Percentiles rank a stretch among this genome's conserved stretches.
phyloP scores from a whole-genome alignment of 2,329 filamentous ascomycete genomes.

The Trichoderma sp. region DNA sequence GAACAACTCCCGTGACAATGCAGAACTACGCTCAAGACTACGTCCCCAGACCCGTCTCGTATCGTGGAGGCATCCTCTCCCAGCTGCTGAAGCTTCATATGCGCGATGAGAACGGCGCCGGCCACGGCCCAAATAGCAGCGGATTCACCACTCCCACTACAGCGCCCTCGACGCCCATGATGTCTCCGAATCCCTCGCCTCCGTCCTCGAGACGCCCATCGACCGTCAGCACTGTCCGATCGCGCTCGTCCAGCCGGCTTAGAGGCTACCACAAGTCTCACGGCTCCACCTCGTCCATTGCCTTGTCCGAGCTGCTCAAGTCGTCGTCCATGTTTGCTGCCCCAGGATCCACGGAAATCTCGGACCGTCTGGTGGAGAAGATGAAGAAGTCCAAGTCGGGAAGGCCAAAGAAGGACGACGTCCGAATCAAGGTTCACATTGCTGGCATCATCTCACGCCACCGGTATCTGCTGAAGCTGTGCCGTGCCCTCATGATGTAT shows the following conservation, averaged over 20 bases:
- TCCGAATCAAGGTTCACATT: slow-evolving; percentile 59
- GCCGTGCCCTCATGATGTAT: slow-evolving; percentile 83
- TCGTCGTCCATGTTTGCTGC: slow-evolving; percentile 57
- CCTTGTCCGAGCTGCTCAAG: slow-evolving; percentile 55
- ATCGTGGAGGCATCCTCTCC: slow-evolving; percentile 72
- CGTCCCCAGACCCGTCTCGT: slow-evolving; percentile 66
- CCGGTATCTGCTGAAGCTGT: slow-evolving; percentile 80
- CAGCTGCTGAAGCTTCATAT: slow-evolving; percentile 70
- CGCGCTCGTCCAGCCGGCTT: slow-evolving; percentile 45
- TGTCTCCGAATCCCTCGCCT: slow-evolving; percentile 49
- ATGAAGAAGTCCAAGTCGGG: slow-evolving; percentile 45
- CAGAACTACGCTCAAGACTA: slow-evolving; percentile 59
- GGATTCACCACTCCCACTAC: slow-evolving; percentile 47
- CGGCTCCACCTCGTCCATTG: slow-evolving; percentile 48
- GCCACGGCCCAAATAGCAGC: slow-evolving; percentile 40
- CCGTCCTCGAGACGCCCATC: slow-evolving; percentile 47
- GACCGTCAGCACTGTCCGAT: slow-evolving; percentile 36
- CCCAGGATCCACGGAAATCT: slow-evolving; percentile 49
- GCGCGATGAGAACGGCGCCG: slow-evolving; percentile 49
- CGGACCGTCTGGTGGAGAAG: slow-evolving; percentile 50
- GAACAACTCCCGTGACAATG: slow-evolving; percentile 45
- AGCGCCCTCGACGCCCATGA: slow-evolving; percentile 43
- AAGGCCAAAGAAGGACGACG: slow-evolving; percentile 44
- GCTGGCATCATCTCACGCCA: slow-evolving; percentile 75
- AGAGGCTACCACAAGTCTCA: slow-evolving; percentile 48